Evolutionary conservation across 148 eudicot genomes (phyloP).

Genomic region (Dysphania ambrosioides): DNA sequence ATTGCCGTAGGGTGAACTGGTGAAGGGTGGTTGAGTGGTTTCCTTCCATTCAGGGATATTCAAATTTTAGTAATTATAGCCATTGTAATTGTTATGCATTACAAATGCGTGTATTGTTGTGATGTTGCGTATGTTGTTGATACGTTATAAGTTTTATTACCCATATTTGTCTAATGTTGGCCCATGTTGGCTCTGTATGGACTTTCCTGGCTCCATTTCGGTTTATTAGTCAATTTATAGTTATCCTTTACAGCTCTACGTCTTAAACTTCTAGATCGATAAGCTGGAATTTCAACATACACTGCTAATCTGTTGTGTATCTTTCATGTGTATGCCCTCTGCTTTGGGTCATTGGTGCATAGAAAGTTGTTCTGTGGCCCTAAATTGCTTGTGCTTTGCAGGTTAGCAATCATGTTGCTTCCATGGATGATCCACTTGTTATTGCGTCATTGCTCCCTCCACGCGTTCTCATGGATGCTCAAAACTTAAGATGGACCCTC

Average conservation of each 20-base stretch:
- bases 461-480: conserved; percentile 64
- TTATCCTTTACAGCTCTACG: neutral
- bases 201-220: neutral
- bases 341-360: neutral
- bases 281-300: neutral
- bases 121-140: neutral
- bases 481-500: conserved; percentile 84
- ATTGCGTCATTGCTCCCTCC: conserved; percentile 80
- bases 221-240: neutral
- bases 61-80: too few species aligned
- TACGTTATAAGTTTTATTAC: neutral
- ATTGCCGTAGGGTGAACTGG: too few species aligned
- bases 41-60: too few species aligned
- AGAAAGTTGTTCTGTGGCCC: neutral
- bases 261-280: neutral
- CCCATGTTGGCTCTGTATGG: neutral
- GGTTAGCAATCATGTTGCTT: conserved; percentile 98
- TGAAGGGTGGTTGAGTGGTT: too few species aligned
- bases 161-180: neutral
- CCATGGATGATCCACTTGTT: conserved; percentile 88
- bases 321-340: neutral
- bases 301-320: neutral
- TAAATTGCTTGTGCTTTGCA: conserved; percentile 23
- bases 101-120: neutral
- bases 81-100: neutral